Base-by-base conservation (phyloP, 106 monocot genomes). In the Ottelia alismoides region DNA sequence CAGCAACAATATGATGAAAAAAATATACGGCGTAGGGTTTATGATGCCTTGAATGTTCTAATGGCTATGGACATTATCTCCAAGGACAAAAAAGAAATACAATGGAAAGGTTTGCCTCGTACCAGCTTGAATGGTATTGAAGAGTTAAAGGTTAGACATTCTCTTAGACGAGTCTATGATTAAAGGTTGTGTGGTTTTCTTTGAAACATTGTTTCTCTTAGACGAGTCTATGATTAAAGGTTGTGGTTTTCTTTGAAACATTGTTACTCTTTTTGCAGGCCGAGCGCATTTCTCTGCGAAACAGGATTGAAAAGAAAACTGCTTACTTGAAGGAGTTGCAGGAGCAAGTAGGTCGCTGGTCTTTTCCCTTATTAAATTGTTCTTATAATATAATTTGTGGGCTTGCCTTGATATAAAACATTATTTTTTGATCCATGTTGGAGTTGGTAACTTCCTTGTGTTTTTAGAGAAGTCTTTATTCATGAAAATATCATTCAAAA, bases 41-140 rank as follows among this genome's bases (percentile, higher is more conserved):
- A 92, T 64, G 92, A 92, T 80, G 92, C 92, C 1, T 55, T 92
- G 30, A 92, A 92, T 60, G 92, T 92, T 22, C 71, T 92, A 4
- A 92, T 87, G 92, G 92, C 92, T 45, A 86, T 92, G 92, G 92
- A 92, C 66, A 87, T 92, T 51, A 86, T 92, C 25, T 86, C 82
- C 35, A 92, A 92, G 66, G 82, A 92, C 61, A 92, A 87, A 73
- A 92, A 85, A 52, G 92, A 92, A 64, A 92, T 92, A 62, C 92
- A 86, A 30, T 92, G 92, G 92, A 92, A 82, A 48, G 92, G 92
- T 62, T 86, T 92, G 52, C 92, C 92, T 55, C 82, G 86, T 11
- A 92, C 82, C 31, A 83, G 86, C 54, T 27, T 82, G 45, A 76
- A 77, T 72, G 92, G 87, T 51, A 67, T 87, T 56, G 86, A 92